Percentiles rank a stretch among this genome's conserved stretches.
phyloP scores from a whole-genome alignment of 192 early-diverging fungal genomes.

The Linnemannia schmuckeri region DNA sequence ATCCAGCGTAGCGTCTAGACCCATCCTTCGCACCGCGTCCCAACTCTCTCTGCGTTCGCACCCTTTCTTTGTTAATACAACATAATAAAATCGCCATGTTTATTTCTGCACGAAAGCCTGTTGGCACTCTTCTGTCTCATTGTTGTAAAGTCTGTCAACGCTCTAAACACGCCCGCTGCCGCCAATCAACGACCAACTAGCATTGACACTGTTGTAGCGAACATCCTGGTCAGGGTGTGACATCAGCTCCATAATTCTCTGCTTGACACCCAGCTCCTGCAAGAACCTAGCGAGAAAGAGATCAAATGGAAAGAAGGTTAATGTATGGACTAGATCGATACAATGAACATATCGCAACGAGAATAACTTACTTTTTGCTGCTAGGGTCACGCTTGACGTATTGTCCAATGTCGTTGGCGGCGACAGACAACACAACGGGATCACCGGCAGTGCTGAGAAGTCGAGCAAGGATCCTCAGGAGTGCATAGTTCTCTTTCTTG shows the following conservation, averaged over 20 bases:
- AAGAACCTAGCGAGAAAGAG: constrained; percentile 64
- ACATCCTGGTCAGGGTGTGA: constrained; percentile 89
- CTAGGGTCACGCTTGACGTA: constrained; percentile 88
- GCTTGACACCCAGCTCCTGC: constrained; percentile 91
- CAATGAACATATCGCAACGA: constrained; percentile 68
- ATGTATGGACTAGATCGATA: background rate
- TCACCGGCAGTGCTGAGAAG: constrained; percentile 72
- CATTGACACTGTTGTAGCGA: constrained; percentile 68
- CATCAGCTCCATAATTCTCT: constrained; percentile 96
- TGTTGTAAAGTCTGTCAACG: background rate
- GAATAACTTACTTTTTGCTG: constrained; percentile 88
- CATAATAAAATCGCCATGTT: background rate
- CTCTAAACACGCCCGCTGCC: background rate
- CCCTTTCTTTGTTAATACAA: background rate
- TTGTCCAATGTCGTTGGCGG: constrained; percentile 89
- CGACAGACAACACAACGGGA: constrained; percentile 81
- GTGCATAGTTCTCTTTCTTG: constrained; percentile 80
- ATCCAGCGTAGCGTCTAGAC: constrained; percentile 12
- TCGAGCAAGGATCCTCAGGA: constrained; percentile 76
- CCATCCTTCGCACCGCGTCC: no score
- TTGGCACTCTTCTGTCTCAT: no score
- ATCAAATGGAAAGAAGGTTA: background rate
- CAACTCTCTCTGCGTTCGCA: background rate
- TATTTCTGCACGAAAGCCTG: background rate
- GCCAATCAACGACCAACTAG: constrained; percentile 24